These are phyloP conservation scores for Yarrowia galli DNA, from an alignment of 1,139 yeast genomes.

Conservation along the genomic window DNA sequence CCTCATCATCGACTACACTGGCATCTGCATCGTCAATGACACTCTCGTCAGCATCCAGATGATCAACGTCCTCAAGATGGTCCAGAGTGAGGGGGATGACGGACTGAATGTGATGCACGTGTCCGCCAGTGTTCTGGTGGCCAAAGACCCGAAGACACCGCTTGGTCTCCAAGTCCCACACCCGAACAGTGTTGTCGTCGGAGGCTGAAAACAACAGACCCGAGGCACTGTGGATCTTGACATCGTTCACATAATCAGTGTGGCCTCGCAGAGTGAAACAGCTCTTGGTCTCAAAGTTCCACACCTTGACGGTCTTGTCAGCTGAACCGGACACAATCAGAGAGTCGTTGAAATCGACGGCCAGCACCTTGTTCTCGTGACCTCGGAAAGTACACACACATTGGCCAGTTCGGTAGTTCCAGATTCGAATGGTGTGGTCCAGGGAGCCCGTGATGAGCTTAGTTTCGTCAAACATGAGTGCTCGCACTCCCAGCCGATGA, in stretches of 20 bases:
- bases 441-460: conserved; percentile 91
- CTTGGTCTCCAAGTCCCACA: conserved; percentile 91
- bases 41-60: conserved; percentile 41
- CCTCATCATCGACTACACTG: conserved; percentile 38
- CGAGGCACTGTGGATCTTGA: conserved; percentile 81
- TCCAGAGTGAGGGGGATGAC: conserved; percentile 80
- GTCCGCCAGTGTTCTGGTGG: conserved; percentile 52
- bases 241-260: conserved; percentile 89
- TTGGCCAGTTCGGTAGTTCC: conserved; percentile 95
- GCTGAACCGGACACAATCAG: conserved; percentile 93
- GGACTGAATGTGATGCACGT: conserved; percentile 80
- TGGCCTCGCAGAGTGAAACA: conserved; percentile 95
- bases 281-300: conserved; percentile 94
- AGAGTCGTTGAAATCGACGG: conserved; percentile 80
- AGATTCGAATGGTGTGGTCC: conserved; percentile 89
- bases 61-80: conserved; percentile 51
- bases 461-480: conserved; percentile 83
- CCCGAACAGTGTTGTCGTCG: conserved; percentile 88
- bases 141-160: conserved; percentile 80
- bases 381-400: conserved; percentile 94
- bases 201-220: conserved; percentile 84
- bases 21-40: conserved; percentile 42
- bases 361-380: conserved; percentile 83
- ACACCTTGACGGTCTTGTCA: conserved; percentile 87
- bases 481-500: conserved; percentile 83